Evolutionary conservation across 2,329 filamentous ascomycete genomes (phyloP).

Genomic region (Orbilia ellipsospora): DNA sequence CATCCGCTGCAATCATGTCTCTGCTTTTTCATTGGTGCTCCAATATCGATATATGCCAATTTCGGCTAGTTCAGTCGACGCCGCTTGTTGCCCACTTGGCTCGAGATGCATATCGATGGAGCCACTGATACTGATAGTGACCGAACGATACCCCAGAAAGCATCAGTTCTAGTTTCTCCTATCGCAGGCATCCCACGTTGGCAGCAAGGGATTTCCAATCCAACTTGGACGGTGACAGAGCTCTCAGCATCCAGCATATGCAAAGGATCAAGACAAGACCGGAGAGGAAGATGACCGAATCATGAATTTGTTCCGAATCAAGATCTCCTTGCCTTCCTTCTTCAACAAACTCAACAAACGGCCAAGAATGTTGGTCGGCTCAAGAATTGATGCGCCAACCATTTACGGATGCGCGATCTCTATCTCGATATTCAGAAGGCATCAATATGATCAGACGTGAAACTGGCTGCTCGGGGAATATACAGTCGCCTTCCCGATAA

Average conservation of each 20-base stretch:
- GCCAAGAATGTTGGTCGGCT: background rate
- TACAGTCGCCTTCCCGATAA: conserved; percentile 31
- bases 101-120: conserved; percentile 44
- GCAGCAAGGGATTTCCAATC: conserved; percentile 29
- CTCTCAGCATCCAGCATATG: conserved; percentile 19
- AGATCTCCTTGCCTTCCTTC: background rate
- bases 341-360: background rate
- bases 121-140: conserved; percentile 37
- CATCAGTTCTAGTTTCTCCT: conserved; percentile 18
- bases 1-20: conserved; percentile 23
- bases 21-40: conserved; percentile 19
- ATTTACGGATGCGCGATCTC: conserved; percentile 24
- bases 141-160: conserved; percentile 32
- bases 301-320: too few relatives aligned
- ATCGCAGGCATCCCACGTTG: conserved; percentile 44
- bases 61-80: conserved; percentile 40
- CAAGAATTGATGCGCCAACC: background rate
- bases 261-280: background rate
- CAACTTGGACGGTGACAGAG: conserved; percentile 30
- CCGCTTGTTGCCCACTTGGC: conserved; percentile 34
- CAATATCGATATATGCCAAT: conserved; percentile 33
- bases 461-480: conserved; percentile 20
- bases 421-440: background rate
- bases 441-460: background rate
- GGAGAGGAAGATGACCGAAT: too few relatives aligned